These are phyloP conservation scores for Pseudogymnoascus sp. DNA, from an alignment of 2,329 filamentous ascomycete genomes.

Conservation along the genomic window DNA sequence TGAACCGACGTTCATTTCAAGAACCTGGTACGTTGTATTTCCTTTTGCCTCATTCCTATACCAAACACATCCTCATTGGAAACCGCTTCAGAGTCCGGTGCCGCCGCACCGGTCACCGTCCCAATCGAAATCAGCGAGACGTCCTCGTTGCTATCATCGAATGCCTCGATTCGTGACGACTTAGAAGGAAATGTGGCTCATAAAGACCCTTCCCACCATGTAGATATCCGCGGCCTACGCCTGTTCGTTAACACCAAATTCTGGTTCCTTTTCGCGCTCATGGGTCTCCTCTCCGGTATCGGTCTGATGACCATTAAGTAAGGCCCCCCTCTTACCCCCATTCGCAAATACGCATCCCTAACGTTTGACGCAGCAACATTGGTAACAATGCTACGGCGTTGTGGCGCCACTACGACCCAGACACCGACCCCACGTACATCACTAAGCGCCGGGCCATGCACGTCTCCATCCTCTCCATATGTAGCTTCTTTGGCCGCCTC, in stretches of 20 bases:
- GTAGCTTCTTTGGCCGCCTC: constrained; percentile 76
- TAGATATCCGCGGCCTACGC: constrained; percentile 83
- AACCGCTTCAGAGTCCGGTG: constrained; percentile 20
- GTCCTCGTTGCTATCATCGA: constrained; percentile 67
- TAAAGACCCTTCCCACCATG: constrained; percentile 64
- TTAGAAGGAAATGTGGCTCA: constrained; percentile 48
- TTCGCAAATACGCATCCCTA: neutral
- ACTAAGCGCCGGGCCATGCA: constrained; percentile 79
- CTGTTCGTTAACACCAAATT: constrained; percentile 69
- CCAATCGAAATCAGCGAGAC: constrained; percentile 55
- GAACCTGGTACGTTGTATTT: constrained; percentile 59
- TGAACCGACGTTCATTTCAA: constrained; percentile 30
- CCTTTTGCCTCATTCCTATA: constrained; percentile 25
- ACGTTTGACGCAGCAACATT: constrained; percentile 62
- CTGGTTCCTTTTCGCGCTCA: constrained; percentile 81
- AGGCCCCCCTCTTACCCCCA: constrained; percentile 25
- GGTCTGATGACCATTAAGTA: constrained; percentile 99
- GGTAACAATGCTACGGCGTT: constrained; percentile 82
- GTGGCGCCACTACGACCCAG: constrained; percentile 77
- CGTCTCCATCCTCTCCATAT: constrained; percentile 86
- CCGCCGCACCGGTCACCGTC: constrained; percentile 22
- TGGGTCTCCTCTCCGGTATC: constrained; percentile 86
- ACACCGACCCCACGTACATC: constrained; percentile 64
- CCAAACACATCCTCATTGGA: constrained; percentile 24
- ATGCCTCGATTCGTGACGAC: constrained; percentile 33